A percentile compares a stretch with the other conserved stretches of the same genome.
These are phyloP conservation scores for Chrysanthemum seticuspe DNA, from an alignment of 129 eudicot genomes.

Conservation along the genomic window DNA sequence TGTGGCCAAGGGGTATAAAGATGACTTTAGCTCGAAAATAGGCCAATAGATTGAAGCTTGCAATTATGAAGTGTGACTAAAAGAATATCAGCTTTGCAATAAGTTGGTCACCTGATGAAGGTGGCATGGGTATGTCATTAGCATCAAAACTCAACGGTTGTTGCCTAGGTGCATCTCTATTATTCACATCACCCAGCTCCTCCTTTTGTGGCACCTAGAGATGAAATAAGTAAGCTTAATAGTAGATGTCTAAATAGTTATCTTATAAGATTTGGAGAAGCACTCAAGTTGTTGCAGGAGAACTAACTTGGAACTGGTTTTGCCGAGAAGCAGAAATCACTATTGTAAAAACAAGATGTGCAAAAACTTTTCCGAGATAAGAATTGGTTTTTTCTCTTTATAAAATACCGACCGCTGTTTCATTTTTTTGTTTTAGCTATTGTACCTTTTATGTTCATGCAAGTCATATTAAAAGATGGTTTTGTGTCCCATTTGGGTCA, in stretches of 20 bases:
- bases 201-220: constrained; percentile 37
- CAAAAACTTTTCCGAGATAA: no score
- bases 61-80: background rate
- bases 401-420: no score
- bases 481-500: no score
- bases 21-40: background rate
- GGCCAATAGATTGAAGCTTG: background rate
- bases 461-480: no score
- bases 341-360: no score
- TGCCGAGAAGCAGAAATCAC: no score
- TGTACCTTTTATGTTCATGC: no score
- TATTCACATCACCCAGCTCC: constrained; percentile 16
- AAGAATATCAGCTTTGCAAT: background rate
- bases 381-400: no score
- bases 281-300: background rate
- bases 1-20: no score
- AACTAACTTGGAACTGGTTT: background rate
- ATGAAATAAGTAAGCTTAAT: background rate
- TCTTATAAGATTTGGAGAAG: background rate
- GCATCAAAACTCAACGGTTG: constrained; percentile 11
- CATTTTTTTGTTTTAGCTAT: no score
- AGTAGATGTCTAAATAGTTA: background rate
- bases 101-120: constrained; percentile 45
- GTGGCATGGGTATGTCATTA: constrained; percentile 49
- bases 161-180: constrained; percentile 10